Conservation (phyloP, 148 eudicot genomes). For the Talinum fruticosum region DNA sequence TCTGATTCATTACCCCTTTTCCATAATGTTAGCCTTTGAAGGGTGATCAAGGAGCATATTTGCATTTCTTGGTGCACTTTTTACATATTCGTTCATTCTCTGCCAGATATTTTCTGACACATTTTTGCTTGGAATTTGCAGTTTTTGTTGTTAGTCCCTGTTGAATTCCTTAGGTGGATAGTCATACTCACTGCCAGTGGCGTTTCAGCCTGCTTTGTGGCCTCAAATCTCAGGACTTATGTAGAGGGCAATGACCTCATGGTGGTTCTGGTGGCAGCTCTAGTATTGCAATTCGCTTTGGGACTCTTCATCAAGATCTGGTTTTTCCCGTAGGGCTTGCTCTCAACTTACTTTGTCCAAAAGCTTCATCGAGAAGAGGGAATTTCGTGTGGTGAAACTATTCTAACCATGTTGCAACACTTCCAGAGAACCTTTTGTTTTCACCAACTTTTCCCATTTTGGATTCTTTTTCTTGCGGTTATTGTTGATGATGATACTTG, state of each 20-base stretch:
- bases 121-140: slow-evolving; percentile 29
- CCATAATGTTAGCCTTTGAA: too few species aligned
- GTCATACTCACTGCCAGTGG: slow-evolving; percentile 61
- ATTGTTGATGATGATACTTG: slow-evolving; percentile 19
- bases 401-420: slow-evolving; percentile 10
- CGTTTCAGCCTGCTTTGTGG: slow-evolving; percentile 73
- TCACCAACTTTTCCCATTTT: neutral
- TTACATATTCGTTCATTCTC: neutral
- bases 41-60: neutral
- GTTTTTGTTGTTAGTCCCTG: slow-evolving; percentile 78
- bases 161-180: slow-evolving; percentile 79
- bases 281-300: slow-evolving; percentile 67
- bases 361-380: neutral
- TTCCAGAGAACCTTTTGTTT: neutral
- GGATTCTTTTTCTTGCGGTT: neutral
- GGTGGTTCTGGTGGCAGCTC: slow-evolving; percentile 66
- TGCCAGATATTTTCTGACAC: slow-evolving; percentile 7
- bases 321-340: slow-evolving; percentile 55
- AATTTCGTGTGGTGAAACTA: neutral
- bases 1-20: neutral
- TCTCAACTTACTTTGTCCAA: neutral
- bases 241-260: slow-evolving; percentile 52
- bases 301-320: slow-evolving; percentile 85
- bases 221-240: slow-evolving; percentile 64
- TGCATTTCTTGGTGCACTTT: neutral